Base-by-base conservation (phyloP, 257 asterid species). In the Forsythia suspensa region DNA sequence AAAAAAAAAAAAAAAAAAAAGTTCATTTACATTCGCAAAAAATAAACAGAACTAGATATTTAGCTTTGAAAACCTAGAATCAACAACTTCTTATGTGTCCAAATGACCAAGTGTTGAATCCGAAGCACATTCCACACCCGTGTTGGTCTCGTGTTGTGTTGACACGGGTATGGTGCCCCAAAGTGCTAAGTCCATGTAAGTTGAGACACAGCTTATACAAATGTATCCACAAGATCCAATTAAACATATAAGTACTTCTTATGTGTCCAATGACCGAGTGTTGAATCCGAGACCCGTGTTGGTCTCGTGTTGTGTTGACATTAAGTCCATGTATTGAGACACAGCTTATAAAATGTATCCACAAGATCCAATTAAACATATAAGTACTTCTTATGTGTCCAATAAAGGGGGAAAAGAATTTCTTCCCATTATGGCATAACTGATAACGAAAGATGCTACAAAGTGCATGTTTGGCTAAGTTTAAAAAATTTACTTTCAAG, bases 1-100 rank as follows among this genome's bases (percentile, higher is more conserved):
- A 34, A 63, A 24, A 2, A 63, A 7, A 55, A 18, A 70, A 55
- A 12, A 29, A n/a, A n/a, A 29, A 29, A 29, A 1, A 29, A 1
- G 34, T 57, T 78, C 36, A 65, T 76, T 72, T 24, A 76, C 13
- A 65, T 63, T 71, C 67, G 70, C 44, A 74, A 34, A 57, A 3
- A 70, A 74, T 20, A 73, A 76, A 52, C 37, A 57, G 73, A 55
- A 79, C 43, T 63, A 52, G 37, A 48, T 55, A 67, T 77, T 69
- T 65, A 52, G 77, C 71, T 52, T 63, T n/a, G 13, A 37, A 63
- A 63, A 29, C 39, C 16, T 24, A 21, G 70, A 9, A 63, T 9
- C 39, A 63, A 63, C 3, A 24, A 24, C 39, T 63, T 57, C 66
- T 57, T 10, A 15, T 48, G 57, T 0, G 18, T 15, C 57, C 16